Percentiles rank a stretch among this genome's conserved stretches.
Conservation (phyloP, 208 protist genomes). For the Crithidia expoeki region DNA sequence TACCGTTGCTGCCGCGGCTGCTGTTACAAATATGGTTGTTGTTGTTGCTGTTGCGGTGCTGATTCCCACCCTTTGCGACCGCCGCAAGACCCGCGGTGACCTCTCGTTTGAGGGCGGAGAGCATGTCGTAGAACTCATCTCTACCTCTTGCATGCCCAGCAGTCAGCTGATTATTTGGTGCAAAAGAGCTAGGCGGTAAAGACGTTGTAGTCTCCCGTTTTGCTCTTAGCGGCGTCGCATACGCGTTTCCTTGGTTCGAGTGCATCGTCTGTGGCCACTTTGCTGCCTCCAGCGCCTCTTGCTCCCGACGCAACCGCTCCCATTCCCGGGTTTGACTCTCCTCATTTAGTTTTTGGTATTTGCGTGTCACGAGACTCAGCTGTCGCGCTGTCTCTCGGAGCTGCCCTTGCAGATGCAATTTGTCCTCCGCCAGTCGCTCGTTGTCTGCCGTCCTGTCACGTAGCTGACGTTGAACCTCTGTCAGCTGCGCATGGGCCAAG, state of each 20-base stretch:
- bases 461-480: conserved; percentile 41
- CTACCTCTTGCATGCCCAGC: background rate
- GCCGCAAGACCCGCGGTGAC: conserved; percentile 28
- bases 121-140: conserved; percentile 44
- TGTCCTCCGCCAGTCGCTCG: conserved; percentile 33
- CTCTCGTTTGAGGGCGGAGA: conserved; percentile 36
- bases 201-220: background rate
- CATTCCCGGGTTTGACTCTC: conserved; percentile 46
- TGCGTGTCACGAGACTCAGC: conserved; percentile 36
- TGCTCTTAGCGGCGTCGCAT: background rate
- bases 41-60: background rate
- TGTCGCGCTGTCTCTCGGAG: conserved; percentile 42
- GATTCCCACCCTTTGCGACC: background rate
- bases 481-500: conserved; percentile 39
- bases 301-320: conserved; percentile 36
- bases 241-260: background rate
- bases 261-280: conserved; percentile 7
- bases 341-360: conserved; percentile 47
- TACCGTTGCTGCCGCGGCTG: background rate
- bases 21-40: background rate
- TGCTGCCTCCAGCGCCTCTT: conserved; percentile 18
- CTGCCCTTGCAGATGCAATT: conserved; percentile 36
- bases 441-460: conserved; percentile 33
- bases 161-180: background rate
- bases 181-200: background rate